Evolutionary conservation across 768 basidiomycete genomes (phyloP).

Genomic region (Pholiota conissans): DNA sequence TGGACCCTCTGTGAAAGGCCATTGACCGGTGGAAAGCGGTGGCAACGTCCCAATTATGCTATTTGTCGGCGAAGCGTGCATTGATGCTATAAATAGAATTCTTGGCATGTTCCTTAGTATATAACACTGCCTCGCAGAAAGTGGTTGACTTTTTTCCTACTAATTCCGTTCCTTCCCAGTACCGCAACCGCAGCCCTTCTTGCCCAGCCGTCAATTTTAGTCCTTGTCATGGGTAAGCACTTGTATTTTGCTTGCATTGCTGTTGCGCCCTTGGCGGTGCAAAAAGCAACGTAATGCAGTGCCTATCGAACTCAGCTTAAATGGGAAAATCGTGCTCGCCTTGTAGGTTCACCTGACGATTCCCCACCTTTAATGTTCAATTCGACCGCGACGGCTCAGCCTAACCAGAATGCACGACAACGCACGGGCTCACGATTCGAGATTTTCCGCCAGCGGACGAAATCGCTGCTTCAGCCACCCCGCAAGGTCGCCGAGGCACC

Average conservation of each 20-base stretch:
- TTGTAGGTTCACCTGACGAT: neutral
- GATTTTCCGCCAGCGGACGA: slow-evolving; percentile 11
- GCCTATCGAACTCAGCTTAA: no score
- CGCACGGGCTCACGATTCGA: neutral
- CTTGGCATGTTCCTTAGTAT: neutral
- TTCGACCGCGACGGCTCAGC: neutral
- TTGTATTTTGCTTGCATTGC: neutral
- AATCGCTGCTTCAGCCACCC: slow-evolving; percentile 33
- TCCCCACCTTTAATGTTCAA: neutral
- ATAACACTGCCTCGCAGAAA: neutral
- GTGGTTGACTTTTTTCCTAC: neutral
- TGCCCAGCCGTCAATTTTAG: neutral
- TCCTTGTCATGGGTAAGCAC: neutral
- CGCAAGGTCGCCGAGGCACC: slow-evolving; percentile 47
- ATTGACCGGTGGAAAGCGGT: no score
- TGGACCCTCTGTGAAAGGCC: no score
- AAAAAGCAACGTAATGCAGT: no score
- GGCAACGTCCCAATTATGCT: no score
- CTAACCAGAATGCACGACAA: neutral
- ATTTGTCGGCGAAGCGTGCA: no score
- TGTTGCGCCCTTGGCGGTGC: no score
- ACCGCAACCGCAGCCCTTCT: neutral
- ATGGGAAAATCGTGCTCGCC: no score
- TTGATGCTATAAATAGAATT: no score
- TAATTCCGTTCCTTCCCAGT: neutral